Conservation (phyloP, 2,329 filamentous ascomycete genomes). For the Aspergillus fumigatiaffinis region DNA sequence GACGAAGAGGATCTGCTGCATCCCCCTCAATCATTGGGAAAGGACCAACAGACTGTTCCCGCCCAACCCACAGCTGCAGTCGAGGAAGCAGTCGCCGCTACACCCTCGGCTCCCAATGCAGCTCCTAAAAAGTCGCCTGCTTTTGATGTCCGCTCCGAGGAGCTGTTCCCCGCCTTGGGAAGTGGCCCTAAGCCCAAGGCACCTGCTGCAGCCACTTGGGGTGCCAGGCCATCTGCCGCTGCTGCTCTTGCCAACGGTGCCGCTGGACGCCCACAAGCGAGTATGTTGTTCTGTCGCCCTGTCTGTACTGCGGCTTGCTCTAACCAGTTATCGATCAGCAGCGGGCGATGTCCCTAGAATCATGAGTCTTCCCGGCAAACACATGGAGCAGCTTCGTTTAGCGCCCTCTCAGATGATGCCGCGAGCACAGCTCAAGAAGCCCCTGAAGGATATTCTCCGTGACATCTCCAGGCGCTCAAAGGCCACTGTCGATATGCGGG, state of each 20-base stretch:
- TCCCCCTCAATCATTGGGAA: constrained; percentile 47
- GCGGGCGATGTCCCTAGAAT: constrained; percentile 46
- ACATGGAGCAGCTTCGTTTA: constrained; percentile 71
- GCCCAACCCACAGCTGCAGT: constrained; percentile 19
- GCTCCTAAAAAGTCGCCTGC: constrained; percentile 40
- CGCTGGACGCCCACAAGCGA: constrained; percentile 52
- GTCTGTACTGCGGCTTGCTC: constrained; percentile 28
- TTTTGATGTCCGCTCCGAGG: constrained; percentile 81
- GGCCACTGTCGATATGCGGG: constrained; percentile 74
- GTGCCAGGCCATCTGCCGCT: constrained; percentile 51
- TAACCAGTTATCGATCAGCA: constrained; percentile 27
- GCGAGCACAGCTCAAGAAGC: constrained; percentile 74
- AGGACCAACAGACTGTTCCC: constrained; percentile 27
- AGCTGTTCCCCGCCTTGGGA: constrained; percentile 90
- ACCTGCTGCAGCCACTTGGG: constrained; percentile 71
- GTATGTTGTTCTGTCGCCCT: constrained; percentile 37
- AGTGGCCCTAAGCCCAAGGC: constrained; percentile 60
- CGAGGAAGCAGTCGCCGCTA: constrained; percentile 21
- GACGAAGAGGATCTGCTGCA: constrained; percentile 71
- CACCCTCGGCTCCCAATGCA: constrained; percentile 39
- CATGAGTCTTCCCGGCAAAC: constrained; percentile 76
- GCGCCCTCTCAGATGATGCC: constrained; percentile 73
- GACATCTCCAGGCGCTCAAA: constrained; percentile 92
- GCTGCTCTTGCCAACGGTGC: constrained; percentile 43
- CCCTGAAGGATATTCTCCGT: constrained; percentile 77